Conservation (phyloP, 805 yeast species). For the Pichia rugopelliculosa region DNA sequence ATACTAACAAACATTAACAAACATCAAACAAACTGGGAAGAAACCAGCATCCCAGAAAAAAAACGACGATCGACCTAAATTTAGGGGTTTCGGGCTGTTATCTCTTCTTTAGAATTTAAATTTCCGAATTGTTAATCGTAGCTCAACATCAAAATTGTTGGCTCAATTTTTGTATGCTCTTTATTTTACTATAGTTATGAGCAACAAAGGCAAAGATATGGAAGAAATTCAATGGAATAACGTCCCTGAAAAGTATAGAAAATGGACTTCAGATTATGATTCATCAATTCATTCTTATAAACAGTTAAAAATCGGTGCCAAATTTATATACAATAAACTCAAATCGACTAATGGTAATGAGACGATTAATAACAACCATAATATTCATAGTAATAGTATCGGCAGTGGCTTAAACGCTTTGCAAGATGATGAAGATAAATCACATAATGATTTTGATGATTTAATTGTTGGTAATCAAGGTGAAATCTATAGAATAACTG, state of each 20-base stretch:
- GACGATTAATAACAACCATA: neutral
- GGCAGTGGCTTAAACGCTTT: no score
- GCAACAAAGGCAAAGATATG: neutral
- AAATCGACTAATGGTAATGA: constrained; percentile 1
- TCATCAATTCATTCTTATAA: constrained; percentile 2
- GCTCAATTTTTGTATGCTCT: neutral
- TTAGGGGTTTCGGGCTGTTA: no score
- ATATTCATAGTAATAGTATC: constrained; percentile 1
- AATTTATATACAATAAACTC: constrained; percentile 2
- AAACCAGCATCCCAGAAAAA: neutral
- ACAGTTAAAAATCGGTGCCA: constrained; percentile 2
- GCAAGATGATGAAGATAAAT: neutral
- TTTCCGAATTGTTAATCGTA: no score
- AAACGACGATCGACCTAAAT: neutral
- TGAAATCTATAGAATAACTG: constrained; percentile 28
- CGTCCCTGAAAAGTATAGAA: neutral
- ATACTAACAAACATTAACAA: no score
- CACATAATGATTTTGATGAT: neutral
- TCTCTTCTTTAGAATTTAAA: no score
- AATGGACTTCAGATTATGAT: constrained; percentile 1
- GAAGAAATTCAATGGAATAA: neutral
- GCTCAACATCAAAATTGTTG: neutral
- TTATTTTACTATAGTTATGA: neutral
- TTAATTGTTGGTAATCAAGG: constrained; percentile 18
- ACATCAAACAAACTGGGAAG: neutral